Base-by-base conservation (phyloP, 805 yeast species). In the Torulaspora quercuum region DNA sequence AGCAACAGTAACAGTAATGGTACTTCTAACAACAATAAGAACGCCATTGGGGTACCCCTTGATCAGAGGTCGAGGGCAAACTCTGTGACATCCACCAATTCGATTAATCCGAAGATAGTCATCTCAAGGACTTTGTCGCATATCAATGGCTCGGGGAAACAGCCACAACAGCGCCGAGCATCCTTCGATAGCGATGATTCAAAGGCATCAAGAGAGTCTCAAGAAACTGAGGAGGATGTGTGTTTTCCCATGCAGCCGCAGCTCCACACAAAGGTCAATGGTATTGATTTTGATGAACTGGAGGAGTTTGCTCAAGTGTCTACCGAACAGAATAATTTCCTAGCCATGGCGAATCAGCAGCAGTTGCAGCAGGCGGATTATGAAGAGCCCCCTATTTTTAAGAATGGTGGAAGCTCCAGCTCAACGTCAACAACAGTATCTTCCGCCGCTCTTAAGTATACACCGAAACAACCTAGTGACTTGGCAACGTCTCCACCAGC, bases 181-280 rank as follows among this genome's bases (percentile, higher is more conserved):
- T 61, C 67, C 3, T 39, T 58, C 9, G 87, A 80, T 50, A 73
- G 78, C 42, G 90, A 82, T 46, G 82, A 75, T 49, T 82, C 89
- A 1, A 84, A 77, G 49, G 83, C 80, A 1, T 81, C 90, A 7
- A 70, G 87, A 46, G 77, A 80, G 12, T 80, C 89, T 3, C 95
- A 85, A 50, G 96, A 88, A 55, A 87, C 95, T 0, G 97, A 90
- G 54, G 96, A 87, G 57, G 97, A 90, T 72, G 98, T 90, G 29
- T 90, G 97, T 69, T 89, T 89, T 63, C 97, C 97, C 2, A 82
- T 87, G 86, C 66, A 78, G 33, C 79, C 84, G 3, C 54, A 51
- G 34, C 82, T 81, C 42, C 76, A 73, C 39, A 67, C 70, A 9
- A 68, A 76, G 33, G 66, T 75, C 27, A 79, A 78, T 42, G 96